Evolutionary conservation across 257 asterid species (phyloP), one percentile per base, ranked within the genome.

Genomic region (Fraxinus excelsior): DNA sequence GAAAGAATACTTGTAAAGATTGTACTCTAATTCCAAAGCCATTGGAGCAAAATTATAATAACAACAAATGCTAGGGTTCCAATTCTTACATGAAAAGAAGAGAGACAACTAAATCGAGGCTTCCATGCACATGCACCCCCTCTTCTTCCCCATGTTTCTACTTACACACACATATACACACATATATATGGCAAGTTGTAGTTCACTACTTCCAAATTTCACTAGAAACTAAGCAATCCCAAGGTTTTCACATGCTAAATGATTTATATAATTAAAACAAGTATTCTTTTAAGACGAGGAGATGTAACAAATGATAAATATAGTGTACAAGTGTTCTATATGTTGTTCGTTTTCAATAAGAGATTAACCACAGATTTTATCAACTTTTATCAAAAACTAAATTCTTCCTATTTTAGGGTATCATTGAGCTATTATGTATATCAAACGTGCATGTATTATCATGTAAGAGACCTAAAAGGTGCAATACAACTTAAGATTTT

Each of bases 91-190:
- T 72, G 46, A 72, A 72, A 72, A 72, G 67, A 72, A 51, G 76
- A 28, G 76, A 51, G 46, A 14, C 38, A 28, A 72, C 38, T 72
- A 16, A 6, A 28, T 31, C 40, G 64, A 51, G 67, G 49, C 8
- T 49, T 51, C 46, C 76, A 49, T 72, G 76, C 76, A 72, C 76
- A 72, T 72, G 76, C 76, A 51, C 28, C 49, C 21, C 56, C 42
- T n/a, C 42, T 34, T 13, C 7, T 5, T 25, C 40, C 75, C 32
- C 9, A 21, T 34, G 75, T 56, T 42, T 72, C 38, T 72, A 71
- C 53, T 46, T 42, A n/a, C 3, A 12, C 11, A 10, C 3, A 31
- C 3, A 31, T 31, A 31, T 31, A 31, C 3, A 31, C 3, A 31
- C 3, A 31, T 31, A 31, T 31, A 31, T 31, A 31, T 31, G 68